These are phyloP conservation scores for Diphasiastrum complanatum DNA, from an alignment of 83 land plant genomes.

Conservation along the genomic window DNA sequence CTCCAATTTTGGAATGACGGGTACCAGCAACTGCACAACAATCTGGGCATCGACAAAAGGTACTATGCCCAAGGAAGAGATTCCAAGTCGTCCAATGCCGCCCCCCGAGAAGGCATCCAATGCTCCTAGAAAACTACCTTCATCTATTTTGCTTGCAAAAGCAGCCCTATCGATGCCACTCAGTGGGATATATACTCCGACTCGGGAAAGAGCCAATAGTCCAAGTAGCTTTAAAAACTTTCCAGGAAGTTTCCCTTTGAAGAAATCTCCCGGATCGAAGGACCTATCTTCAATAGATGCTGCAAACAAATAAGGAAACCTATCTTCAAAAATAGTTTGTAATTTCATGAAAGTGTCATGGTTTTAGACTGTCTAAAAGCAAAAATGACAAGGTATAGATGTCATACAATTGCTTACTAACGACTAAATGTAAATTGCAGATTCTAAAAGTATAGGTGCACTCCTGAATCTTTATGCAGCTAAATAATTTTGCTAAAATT, in stretches of 20 bases:
- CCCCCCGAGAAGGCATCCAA: slow-evolving; percentile 98
- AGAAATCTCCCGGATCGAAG: slow-evolving; percentile 92
- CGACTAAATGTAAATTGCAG: too few relatives aligned
- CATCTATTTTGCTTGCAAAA: slow-evolving; percentile 82
- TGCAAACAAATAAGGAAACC: slow-evolving; percentile 37
- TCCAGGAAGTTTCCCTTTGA: slow-evolving; percentile 92
- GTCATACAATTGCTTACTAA: too few relatives aligned
- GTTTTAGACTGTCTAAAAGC: too few relatives aligned
- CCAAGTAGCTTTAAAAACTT: slow-evolving; percentile 90
- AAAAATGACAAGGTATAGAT: too few relatives aligned
- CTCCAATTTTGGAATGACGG: slow-evolving; percentile 90
- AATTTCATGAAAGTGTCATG: too few relatives aligned
- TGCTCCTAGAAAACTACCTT: slow-evolving; percentile 81
- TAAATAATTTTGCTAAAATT: too few relatives aligned
- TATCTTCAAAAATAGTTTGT: too few relatives aligned
- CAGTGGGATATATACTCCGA: slow-evolving; percentile 91
- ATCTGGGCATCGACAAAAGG: slow-evolving; percentile 98
- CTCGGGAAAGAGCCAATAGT: slow-evolving; percentile 72
- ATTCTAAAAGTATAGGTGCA: too few relatives aligned
- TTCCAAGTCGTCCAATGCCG: slow-evolving; percentile 93
- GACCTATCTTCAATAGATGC: slow-evolving; percentile 97
- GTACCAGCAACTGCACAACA: slow-evolving; percentile 92
- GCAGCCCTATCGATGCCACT: slow-evolving; percentile 96
- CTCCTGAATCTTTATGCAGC: too few relatives aligned
- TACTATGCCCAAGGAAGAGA: slow-evolving; percentile 95